A percentile compares a stretch with the other conserved stretches of the same genome.
Evolutionary conservation across 495 filamentous ascomycete species (phyloP).

Genomic region (Hypoxylon fragiforme): DNA sequence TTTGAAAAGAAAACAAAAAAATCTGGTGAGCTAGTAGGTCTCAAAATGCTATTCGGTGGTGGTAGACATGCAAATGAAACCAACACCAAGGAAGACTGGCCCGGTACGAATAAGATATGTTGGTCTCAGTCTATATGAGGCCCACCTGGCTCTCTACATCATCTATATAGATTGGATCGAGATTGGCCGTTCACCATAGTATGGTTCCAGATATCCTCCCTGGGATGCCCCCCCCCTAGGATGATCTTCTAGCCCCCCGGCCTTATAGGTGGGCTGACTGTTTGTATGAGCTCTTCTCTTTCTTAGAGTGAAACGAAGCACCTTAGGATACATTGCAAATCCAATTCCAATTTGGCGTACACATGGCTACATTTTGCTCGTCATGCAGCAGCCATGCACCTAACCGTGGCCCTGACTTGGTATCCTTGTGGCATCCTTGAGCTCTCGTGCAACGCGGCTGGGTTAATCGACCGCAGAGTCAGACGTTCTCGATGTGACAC

Average conservation of each 20-base stretch:
- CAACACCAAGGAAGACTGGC: conserved; percentile 3
- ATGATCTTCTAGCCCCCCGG: background rate
- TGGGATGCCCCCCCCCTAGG: conserved; percentile 8
- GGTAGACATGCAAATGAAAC: conserved; percentile 2
- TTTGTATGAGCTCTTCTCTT: conserved; percentile 21
- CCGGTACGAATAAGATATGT: conserved; percentile 18
- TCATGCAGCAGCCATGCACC: conserved; percentile 32
- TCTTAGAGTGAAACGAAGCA: conserved; percentile 32
- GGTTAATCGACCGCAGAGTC: conserved; percentile 28
- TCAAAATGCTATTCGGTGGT: background rate
- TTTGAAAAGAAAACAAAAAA: too few species aligned
- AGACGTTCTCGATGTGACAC: conserved; percentile 34
- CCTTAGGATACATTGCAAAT: conserved; percentile 27
- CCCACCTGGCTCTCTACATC: conserved; percentile 25
- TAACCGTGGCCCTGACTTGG: conserved; percentile 29
- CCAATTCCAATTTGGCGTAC: conserved; percentile 26
- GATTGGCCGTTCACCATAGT: conserved; percentile 26
- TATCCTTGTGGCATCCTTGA: conserved; percentile 28
- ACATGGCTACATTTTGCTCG: conserved; percentile 33
- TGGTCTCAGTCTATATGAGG: conserved; percentile 31
- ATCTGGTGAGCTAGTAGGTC: too few species aligned
- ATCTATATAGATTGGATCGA: conserved; percentile 37
- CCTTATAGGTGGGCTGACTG: conserved; percentile 19
- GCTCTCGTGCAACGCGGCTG: conserved; percentile 25
- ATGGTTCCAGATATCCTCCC: conserved; percentile 22